Evolutionary conservation across 805 yeast genomes (phyloP), one percentile per base, ranked within the genome.

Genomic region (Helenozyma rhizophorensis): DNA sequence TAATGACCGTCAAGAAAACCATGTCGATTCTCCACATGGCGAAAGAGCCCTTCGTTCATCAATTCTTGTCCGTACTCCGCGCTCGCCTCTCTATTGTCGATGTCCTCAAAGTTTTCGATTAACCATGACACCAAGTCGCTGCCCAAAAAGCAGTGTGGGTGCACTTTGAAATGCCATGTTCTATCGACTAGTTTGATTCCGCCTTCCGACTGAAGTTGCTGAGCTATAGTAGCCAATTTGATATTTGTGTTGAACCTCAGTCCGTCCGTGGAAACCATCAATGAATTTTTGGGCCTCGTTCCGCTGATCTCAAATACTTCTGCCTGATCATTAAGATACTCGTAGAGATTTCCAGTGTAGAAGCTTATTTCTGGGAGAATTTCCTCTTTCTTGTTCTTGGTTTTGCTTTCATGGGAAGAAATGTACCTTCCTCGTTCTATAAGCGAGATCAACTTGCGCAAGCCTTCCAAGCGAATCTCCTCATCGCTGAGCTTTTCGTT

Each of bases 1-100:
- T 88, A 90, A 50, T 93, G 89, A 0, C 98, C 98, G 60, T 90
- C 95, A 32, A 88, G 59, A 47, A 93, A 86, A 3, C 83, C 77
- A 53, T 90, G 97, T 21, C 90, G 71, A 27, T 76, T 68, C 39
- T 83, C 86, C 14, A 87, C 96, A 50, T 90, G 97, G n/a, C 57
- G 65, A 52, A 90, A 77, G 11, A 90, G 49, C 0, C 83, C 83
- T 30, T 66, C 66, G 7, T 76, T 72, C 94, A 87, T 84, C 26
- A 90, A 59, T 7, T 61, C 53, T 46, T 87, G 89, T 1, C 96
- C 98, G 54, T 68, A 93, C 10, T 63, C 72, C 0, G 80, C 77
- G 0, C 97, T 97, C 12, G 81, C 89, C 17, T 88, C 97, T 40
- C 90, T 63, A 1, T 83, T 77, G 33, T 80, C 78, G 29, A 90